A percentile compares a stretch with the other conserved stretches of the same genome.
Evolutionary conservation across 805 yeast species (phyloP).

Genomic region (Lipomyces mesembrius): DNA sequence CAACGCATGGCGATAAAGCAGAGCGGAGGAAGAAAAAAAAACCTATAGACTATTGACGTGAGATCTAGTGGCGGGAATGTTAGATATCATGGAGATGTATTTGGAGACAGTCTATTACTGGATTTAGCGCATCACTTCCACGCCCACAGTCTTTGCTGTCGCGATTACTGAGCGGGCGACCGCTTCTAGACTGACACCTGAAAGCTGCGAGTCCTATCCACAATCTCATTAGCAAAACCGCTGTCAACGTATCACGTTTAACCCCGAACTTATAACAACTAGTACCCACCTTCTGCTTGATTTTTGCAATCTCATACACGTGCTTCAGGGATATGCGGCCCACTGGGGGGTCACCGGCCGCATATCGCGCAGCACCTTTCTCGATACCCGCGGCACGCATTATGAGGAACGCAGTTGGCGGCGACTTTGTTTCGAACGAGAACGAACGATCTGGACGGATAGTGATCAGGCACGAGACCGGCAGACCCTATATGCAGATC

Average conservation of each 20-base stretch:
- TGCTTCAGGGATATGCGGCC: constrained; percentile 83
- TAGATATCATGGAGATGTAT: neutral
- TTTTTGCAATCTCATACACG: constrained; percentile 90
- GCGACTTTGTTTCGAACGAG: constrained; percentile 82
- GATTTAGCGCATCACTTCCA: constrained; percentile 69
- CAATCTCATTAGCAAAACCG: neutral
- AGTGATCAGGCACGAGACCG: constrained; percentile 82
- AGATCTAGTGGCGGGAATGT: neutral
- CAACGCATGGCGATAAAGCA: neutral
- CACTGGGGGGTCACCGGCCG: constrained; percentile 46
- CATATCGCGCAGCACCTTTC: constrained; percentile 77
- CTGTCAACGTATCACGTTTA: neutral
- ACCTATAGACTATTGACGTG: neutral
- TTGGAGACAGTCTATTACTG: neutral
- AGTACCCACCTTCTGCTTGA: constrained; percentile 62
- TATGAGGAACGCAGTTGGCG: constrained; percentile 86
- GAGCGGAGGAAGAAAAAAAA: neutral
- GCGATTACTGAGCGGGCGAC: constrained; percentile 82
- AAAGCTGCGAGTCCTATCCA: constrained; percentile 68
- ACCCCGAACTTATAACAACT: neutral
- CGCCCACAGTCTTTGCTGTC: constrained; percentile 89
- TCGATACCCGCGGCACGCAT: constrained; percentile 77
- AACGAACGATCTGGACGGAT: constrained; percentile 94
- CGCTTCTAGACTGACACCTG: constrained; percentile 67
- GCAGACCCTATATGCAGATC: constrained; percentile 58